A percentile compares a stretch with the other conserved stretches of the same genome.
Evolutionary conservation across 352 stramenopile species (phyloP).

Genomic region (Thraustotheca clavata): DNA sequence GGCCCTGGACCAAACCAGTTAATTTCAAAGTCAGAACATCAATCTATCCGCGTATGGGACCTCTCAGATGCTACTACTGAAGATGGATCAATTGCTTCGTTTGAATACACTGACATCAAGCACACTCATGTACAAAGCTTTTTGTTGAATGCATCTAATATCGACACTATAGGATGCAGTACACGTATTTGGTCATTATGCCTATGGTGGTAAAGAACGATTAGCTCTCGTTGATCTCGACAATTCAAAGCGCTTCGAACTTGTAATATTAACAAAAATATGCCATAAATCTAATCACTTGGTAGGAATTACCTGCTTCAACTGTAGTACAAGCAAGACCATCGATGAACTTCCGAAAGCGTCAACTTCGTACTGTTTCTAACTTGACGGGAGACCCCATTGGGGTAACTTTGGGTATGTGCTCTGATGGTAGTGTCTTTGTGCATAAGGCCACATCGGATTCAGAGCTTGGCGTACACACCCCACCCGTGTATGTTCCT

Average conservation of each 20-base stretch:
- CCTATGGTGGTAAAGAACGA: conserved; percentile 58
- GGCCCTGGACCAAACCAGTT: conserved; percentile 45
- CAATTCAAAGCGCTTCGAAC: conserved; percentile 46
- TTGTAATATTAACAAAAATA: conserved; percentile 17
- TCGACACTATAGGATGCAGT: conserved; percentile 70
- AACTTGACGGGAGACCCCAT: conserved; percentile 50
- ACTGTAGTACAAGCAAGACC: neutral
- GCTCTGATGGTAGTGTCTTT: conserved; percentile 76
- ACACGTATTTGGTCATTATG: conserved; percentile 59
- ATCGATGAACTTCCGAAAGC: conserved; percentile 40
- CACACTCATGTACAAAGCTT: conserved; percentile 34
- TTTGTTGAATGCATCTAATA: conserved; percentile 23
- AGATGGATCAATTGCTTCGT: conserved; percentile 24
- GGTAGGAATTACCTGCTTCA: conserved; percentile 47
- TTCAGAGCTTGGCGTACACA: conserved; percentile 41
- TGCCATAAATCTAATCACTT: neutral
- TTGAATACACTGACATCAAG: conserved; percentile 36
- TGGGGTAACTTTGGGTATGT: conserved; percentile 71
- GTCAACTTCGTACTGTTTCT: conserved; percentile 67
- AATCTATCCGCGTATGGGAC: conserved; percentile 78
- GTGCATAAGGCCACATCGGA: conserved; percentile 41
- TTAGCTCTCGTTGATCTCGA: conserved; percentile 59
- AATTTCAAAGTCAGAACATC: conserved; percentile 80
- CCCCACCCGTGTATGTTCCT: conserved; percentile 60
- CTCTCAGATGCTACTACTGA: conserved; percentile 46